Evolutionary conservation across 2,329 filamentous ascomycete genomes (phyloP).

Genomic region (Simplicillium sp.): DNA sequence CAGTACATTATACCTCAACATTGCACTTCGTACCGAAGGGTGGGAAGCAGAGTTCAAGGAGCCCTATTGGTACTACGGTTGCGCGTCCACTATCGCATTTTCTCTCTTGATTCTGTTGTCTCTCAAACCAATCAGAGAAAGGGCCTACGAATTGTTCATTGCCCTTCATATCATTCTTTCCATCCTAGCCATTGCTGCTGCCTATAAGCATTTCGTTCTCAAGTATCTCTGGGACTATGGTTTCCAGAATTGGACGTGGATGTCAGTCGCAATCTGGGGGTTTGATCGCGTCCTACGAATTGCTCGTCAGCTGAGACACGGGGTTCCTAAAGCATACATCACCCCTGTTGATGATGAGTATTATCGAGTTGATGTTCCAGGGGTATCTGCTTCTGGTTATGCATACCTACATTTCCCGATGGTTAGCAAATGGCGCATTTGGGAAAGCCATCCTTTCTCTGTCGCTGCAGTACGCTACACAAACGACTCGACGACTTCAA

Average conservation of each 20-base stretch:
- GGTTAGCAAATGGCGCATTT: conserved; percentile 17
- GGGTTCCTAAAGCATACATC: conserved; percentile 17
- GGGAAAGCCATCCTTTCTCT: conserved; percentile 24
- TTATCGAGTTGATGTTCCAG: conserved; percentile 17
- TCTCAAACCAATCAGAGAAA: conserved; percentile 23
- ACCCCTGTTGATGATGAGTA: conserved; percentile 18
- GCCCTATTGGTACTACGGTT: conserved; percentile 34
- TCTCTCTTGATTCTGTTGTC: conserved; percentile 21
- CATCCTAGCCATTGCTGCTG: conserved; percentile 28
- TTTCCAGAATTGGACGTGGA: conserved; percentile 25
- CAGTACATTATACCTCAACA: conserved; percentile 27
- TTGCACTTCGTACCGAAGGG: conserved; percentile 17
- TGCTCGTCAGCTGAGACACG: conserved; percentile 5
- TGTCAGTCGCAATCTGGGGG: conserved; percentile 18
- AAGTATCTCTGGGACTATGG: conserved; percentile 28
- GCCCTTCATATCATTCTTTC: conserved; percentile 30
- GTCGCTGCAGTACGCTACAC: conserved; percentile 11
- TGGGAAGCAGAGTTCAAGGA: conserved; percentile 15
- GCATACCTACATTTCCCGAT: conserved; percentile 20
- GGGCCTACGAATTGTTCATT: conserved; percentile 34
- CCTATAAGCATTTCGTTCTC: conserved; percentile 30
- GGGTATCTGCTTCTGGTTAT: conserved; percentile 15
- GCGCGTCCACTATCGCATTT: conserved; percentile 25
- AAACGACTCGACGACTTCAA: conserved; percentile 6
- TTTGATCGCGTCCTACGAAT: conserved; percentile 17